Conservation (phyloP, 2,329 filamentous ascomycete species). For the Fusarium sp. region DNA sequence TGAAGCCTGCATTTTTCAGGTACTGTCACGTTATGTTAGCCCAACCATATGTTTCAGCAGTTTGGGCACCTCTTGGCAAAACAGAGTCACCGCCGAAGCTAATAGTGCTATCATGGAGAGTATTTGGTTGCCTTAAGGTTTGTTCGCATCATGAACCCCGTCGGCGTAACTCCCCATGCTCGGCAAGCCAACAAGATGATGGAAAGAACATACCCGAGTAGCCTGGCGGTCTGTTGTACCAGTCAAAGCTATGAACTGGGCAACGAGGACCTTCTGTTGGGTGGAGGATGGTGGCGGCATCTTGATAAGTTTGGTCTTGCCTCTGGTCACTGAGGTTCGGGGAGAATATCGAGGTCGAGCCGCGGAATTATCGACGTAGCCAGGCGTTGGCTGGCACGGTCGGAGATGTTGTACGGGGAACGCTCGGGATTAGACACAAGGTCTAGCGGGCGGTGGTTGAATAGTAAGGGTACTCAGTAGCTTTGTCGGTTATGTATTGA, state of each 20-base stretch:
- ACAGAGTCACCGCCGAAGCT: conserved; percentile 36
- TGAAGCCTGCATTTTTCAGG: conserved; percentile 61
- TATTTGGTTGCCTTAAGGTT: conserved; percentile 22
- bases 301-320: conserved; percentile 17
- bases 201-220: conserved; percentile 54
- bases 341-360: conserved; percentile 3
- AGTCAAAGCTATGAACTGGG: conserved; percentile 58
- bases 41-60: conserved; percentile 21
- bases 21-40: conserved; percentile 54
- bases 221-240: conserved; percentile 58
- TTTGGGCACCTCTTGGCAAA: conserved; percentile 28
- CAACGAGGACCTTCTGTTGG: conserved; percentile 55
- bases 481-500: conserved; percentile 1
- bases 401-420: conserved; percentile 10
- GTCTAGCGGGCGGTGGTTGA: conserved; percentile 9
- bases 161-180: conserved; percentile 9
- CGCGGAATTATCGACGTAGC: not conserved
- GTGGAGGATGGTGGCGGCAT: conserved; percentile 54
- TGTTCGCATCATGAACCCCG: conserved; percentile 2
- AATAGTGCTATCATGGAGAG: conserved; percentile 24
- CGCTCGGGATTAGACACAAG: conserved; percentile 5
- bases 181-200: conserved; percentile 1
- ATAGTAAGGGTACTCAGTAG: not conserved
- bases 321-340: not conserved
- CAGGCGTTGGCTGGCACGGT: not conserved